Base-by-base conservation (phyloP, 495 filamentous ascomycete species). In the Aspergillus saccharolyticus region DNA sequence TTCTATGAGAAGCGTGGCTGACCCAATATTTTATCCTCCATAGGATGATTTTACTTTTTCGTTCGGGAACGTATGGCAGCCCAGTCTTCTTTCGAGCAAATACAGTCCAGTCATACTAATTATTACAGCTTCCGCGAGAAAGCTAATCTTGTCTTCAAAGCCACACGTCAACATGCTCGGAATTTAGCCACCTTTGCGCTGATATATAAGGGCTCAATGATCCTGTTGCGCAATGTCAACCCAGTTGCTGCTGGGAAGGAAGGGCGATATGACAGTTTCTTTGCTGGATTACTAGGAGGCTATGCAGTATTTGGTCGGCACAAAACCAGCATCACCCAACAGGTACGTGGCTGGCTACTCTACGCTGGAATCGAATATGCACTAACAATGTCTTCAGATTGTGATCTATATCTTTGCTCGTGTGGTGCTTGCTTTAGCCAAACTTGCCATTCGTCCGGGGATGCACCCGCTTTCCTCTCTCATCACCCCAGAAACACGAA, bases 341-440 rank as follows among this genome's bases (percentile, higher is more conserved):
- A 99, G 82, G 76, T 79, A 71, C 5, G 5, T 47, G 8, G 33
- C 12, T 12, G 33, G 12, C 6, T 12, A 39, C 12, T 39, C 33
- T 9, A 39, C 2, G 10, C 12, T 39, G 12, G 33, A 39, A 2
- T 8, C 7, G 33, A 39, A 2, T 19, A 20, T 22, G 2, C 44
- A 20, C 14, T 28, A 28, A 18, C 28, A 30, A n/a, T 50, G 3
- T 16, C 3, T 5, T 1, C 3, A 78, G 73, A 97, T 99, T 70
- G 91, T 96, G 64, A 89, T 97, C 62, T 99, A 97, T 75, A 87
- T 99, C 53, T 97, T 97, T 67, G 94, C 92, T 30, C 86, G 94
- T 51, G 94, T 96, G 16, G 78, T 86, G 57, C 83, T 99, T 39
- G 88, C 88, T 5, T 66, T 91, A 42, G 95, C 90, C 44, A 91